A percentile compares a stretch with the other conserved stretches of the same genome.
Conservation (phyloP, 2,329 filamentous ascomycete genomes). For the Clarireedia hainanense region DNA sequence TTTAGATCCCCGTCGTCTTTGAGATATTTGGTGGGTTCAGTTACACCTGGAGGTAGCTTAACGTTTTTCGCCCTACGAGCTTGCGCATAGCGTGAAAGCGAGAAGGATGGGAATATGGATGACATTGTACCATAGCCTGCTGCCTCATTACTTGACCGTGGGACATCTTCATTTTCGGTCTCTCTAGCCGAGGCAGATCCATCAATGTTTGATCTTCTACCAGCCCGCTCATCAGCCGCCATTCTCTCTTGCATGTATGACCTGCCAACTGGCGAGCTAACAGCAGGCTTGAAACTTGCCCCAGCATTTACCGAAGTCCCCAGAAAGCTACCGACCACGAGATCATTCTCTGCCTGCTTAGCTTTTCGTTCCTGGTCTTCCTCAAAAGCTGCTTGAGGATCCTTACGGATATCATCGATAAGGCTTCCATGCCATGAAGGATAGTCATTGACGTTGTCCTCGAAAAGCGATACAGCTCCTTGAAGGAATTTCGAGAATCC, state of each 20-base stretch:
- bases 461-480: conserved; percentile 83
- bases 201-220: conserved; percentile 23
- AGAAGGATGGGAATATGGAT: conserved; percentile 74
- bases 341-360: conserved; percentile 75
- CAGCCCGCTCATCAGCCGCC: conserved; percentile 35
- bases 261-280: conserved; percentile 60
- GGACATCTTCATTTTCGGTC: conserved; percentile 31
- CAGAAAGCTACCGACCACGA: conserved; percentile 82
- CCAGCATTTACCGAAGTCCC: conserved; percentile 34
- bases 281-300: conserved; percentile 48
- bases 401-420: conserved; percentile 87
- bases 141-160: conserved; percentile 26
- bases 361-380: conserved; percentile 81
- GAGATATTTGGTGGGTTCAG: conserved; percentile 77
- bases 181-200: conserved; percentile 16
- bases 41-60: conserved; percentile 76
- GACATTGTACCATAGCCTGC: conserved; percentile 51
- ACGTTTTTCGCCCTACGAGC: conserved; percentile 43
- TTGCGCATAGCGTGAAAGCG: conserved; percentile 66
- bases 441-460: conserved; percentile 91
- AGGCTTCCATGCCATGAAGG: conserved; percentile 94
- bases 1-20: conserved; percentile 89
- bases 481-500: conserved; percentile 97
- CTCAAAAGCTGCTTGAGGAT: conserved; percentile 83
- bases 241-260: conserved; percentile 54